Conservation (phyloP, 306 rosid genomes). For the Senna siamea region DNA sequence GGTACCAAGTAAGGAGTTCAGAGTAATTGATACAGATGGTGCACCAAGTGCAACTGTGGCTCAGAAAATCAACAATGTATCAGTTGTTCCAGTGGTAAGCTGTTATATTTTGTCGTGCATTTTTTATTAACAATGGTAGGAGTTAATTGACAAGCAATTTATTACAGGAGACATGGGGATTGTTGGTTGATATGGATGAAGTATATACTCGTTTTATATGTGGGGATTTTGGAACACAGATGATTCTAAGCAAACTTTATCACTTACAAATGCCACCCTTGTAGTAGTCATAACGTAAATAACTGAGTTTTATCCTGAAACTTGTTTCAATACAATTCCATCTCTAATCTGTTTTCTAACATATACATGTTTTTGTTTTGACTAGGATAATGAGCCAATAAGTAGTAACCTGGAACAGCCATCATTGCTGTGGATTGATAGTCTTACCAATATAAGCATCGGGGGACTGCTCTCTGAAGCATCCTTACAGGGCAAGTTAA, state of each 20-base stretch:
- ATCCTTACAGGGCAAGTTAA: constrained; percentile 55
- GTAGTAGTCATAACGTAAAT: neutral
- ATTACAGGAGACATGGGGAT: constrained; percentile 3
- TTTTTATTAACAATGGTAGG: constrained; percentile 1
- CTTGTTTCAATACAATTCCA: neutral
- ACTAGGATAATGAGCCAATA: constrained; percentile 13
- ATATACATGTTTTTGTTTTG: neutral
- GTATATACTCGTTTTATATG: constrained; percentile 2
- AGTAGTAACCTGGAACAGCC: neutral
- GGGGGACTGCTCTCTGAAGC: constrained; percentile 73
- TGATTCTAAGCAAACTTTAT: constrained; percentile 19
- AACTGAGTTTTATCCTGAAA: neutral
- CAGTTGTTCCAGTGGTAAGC: constrained; percentile 46
- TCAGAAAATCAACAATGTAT: constrained; percentile 44
- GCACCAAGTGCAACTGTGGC: constrained; percentile 40
- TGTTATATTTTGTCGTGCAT: constrained; percentile 20
- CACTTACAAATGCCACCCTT: no score
- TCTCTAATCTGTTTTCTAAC: neutral
- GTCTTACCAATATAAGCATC: constrained; percentile 54
- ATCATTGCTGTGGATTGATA: neutral
- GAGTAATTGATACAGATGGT: constrained; percentile 42
- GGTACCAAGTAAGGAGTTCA: constrained; percentile 39
- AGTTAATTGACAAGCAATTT: constrained; percentile 14
- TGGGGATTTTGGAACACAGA: neutral
- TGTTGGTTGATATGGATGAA: constrained; percentile 27